These are phyloP conservation scores for Powellomyces hirtus DNA, from an alignment of 192 early-diverging fungal genomes.

Conservation along the genomic window DNA sequence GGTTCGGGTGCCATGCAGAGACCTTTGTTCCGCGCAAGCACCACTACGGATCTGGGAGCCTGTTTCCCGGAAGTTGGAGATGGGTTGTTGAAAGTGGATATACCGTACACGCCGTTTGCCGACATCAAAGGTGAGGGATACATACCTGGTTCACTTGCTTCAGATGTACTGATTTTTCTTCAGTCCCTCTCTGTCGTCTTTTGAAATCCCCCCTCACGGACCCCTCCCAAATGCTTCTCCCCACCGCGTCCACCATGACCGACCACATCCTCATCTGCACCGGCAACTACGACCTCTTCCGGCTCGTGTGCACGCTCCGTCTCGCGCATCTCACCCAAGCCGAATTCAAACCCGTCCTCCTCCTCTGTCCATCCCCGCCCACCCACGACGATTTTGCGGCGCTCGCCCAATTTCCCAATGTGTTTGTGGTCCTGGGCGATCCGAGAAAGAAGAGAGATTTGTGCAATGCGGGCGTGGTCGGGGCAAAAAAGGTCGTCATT, in stretches of 20 bases:
- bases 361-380: constrained; percentile 31
- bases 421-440: constrained; percentile 43
- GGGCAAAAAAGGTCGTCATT: constrained; percentile 27
- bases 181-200: constrained; percentile 28
- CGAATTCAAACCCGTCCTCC: constrained; percentile 34
- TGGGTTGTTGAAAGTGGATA: neutral
- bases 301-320: constrained; percentile 45
- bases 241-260: constrained; percentile 1
- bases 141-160: no score
- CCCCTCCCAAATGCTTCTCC: constrained; percentile 1
- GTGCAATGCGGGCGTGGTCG: constrained; percentile 26
- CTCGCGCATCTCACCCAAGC: constrained; percentile 25
- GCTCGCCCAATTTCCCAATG: constrained; percentile 33
- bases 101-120: neutral
- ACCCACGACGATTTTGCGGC: constrained; percentile 30
- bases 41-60: neutral
- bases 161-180: no score
- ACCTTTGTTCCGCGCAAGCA: neutral
- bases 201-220: neutral
- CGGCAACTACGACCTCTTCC: constrained; percentile 36
- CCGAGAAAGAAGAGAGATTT: constrained; percentile 30
- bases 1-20: neutral
- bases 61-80: neutral
- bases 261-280: constrained; percentile 42
- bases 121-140: no score